Evolutionary conservation across 371 early-diverging fungal genomes (phyloP).

Genomic region (Rhizopus arrhizus): DNA sequence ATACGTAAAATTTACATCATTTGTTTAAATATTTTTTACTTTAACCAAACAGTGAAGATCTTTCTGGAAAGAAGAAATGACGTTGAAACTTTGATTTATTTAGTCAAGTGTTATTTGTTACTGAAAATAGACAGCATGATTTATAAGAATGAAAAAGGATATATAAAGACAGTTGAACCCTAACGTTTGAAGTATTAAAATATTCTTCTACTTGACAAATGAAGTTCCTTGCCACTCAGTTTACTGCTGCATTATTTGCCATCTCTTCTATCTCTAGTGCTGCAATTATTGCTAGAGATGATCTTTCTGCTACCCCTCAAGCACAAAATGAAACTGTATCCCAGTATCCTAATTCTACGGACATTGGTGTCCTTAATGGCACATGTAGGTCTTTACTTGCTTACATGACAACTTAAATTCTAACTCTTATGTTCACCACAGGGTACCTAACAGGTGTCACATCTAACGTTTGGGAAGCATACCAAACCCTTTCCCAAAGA

Average conservation of each 20-base stretch:
- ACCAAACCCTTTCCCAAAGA: slow-evolving; percentile 1
- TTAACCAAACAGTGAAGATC: too few relatives aligned
- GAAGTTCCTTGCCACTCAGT: slow-evolving; percentile 16
- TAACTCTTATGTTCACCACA: neutral
- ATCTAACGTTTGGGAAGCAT: slow-evolving; percentile 18
- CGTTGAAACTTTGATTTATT: too few relatives aligned
- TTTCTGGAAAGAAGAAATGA: too few relatives aligned
- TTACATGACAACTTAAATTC: too few relatives aligned
- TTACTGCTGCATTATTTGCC: slow-evolving; percentile 19
- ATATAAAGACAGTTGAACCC: too few relatives aligned
- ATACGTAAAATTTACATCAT: too few relatives aligned
- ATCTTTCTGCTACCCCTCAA: neutral
- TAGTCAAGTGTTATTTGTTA: too few relatives aligned
- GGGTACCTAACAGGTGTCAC: slow-evolving; percentile 29
- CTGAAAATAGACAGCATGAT: too few relatives aligned
- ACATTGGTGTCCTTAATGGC: slow-evolving; percentile 20
- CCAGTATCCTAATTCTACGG: slow-evolving; percentile 13
- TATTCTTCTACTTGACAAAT: slow-evolving; percentile 2
- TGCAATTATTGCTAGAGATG: slow-evolving; percentile 17
- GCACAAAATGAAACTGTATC: slow-evolving; percentile 9
- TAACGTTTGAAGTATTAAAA: too few relatives aligned
- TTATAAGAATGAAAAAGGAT: too few relatives aligned
- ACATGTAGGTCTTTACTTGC: slow-evolving; percentile 10
- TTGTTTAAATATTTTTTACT: too few relatives aligned
- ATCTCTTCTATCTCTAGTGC: slow-evolving; percentile 22